Percentiles rank a stretch among this genome's conserved stretches.
Evolutionary conservation across 2,329 filamentous ascomycete genomes (phyloP).

Genomic region (Akanthomyces dipterigenus): DNA sequence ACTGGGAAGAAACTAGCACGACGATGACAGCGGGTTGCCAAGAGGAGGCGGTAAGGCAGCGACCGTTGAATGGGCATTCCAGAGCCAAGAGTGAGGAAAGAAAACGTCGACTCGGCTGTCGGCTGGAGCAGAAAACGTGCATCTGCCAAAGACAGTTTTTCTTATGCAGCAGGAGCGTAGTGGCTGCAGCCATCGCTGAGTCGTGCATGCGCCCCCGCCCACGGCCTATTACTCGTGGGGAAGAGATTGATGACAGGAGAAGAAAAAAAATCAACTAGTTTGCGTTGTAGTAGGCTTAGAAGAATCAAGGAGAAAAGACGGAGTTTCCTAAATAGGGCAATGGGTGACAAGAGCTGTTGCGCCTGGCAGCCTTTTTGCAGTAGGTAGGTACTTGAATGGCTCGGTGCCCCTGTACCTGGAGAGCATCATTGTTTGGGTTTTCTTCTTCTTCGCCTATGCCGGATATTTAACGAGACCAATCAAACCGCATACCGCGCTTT

Average conservation of each 20-base stretch:
- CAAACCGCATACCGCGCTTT: not conserved
- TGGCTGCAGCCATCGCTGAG: not conserved
- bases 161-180: not conserved
- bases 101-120: not conserved
- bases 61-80: not conserved
- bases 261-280: no score
- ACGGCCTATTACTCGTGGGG: not conserved
- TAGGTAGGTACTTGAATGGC: no score
- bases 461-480: not conserved
- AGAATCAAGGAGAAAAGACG: not conserved
- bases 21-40: not conserved
- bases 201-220: not conserved
- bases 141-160: not conserved
- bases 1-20: not conserved
- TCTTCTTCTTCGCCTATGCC: no score
- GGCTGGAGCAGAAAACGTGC: not conserved
- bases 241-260: not conserved
- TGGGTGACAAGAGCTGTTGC: not conserved
- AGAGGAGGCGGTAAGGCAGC: not conserved
- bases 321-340: not conserved
- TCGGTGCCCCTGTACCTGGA: not conserved
- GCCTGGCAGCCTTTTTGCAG: no score
- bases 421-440: not conserved
- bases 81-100: not conserved
- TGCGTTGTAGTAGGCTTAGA: no score